Percentiles rank a stretch among this genome's conserved stretches.
Conservation (phyloP, 1,284 basidiomycete genomes). For the Ceratobasidium papillatum region DNA sequence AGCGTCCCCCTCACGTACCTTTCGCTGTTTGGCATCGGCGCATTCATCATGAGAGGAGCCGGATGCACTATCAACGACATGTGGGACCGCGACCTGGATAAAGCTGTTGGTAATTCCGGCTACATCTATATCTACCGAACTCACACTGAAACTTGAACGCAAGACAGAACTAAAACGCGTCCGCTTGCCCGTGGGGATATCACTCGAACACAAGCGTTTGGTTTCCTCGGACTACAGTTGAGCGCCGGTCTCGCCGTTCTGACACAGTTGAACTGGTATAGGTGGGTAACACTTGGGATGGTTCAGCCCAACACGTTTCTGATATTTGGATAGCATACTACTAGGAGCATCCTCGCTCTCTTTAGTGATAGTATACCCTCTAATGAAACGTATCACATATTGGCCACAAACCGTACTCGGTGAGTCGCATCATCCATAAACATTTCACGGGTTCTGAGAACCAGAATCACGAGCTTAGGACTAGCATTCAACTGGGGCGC, state of each 20-base stretch:
- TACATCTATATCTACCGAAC: not conserved
- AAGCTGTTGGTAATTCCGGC: conserved; percentile 81
- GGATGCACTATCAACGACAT: conserved; percentile 99
- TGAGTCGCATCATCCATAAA: conserved; percentile 49
- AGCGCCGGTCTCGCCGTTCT: conserved; percentile 87
- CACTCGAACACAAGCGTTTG: conserved; percentile 76
- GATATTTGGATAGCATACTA: conserved; percentile 68
- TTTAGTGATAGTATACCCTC: conserved; percentile 88
- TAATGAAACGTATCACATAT: conserved; percentile 97
- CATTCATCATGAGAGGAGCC: conserved; percentile 95
- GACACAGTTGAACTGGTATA: conserved; percentile 94
- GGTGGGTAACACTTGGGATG: conserved; percentile 59
- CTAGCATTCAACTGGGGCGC: conserved; percentile 98
- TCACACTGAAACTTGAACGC: not conserved
- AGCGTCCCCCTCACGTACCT: conserved; percentile 78
- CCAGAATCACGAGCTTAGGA: conserved; percentile 59
- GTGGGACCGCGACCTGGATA: conserved; percentile 95
- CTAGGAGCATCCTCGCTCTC: conserved; percentile 91
- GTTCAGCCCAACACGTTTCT: conserved; percentile 2
- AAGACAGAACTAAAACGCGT: conserved; percentile 70
- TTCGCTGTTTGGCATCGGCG: conserved; percentile 87
- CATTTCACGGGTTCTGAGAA: not conserved
- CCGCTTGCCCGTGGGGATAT: conserved; percentile 87
- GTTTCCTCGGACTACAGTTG: conserved; percentile 87
- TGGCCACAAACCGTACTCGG: conserved; percentile 97